Evolutionary conservation across 345 rosid species (phyloP), one percentile per base, ranked within the genome.

Genomic region (Corymbia maculata): DNA sequence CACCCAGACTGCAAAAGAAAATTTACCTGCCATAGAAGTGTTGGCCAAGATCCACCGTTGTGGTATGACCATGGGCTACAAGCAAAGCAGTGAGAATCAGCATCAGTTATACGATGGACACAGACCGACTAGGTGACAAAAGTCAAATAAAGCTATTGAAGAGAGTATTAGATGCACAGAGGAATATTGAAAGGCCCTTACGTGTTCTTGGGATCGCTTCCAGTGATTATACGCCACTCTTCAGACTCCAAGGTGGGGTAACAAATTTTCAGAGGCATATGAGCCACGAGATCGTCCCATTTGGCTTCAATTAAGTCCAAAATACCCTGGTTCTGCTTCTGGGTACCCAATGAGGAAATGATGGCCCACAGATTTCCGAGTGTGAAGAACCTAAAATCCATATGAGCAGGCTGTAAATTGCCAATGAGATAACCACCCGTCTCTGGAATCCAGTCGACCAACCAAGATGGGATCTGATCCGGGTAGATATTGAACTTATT

Each of bases 171-270:
- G 82, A 36, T 1, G 7, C 49, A 1, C 36, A 75, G 36, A 5
- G 26, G 47, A 75, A 36, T 75, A 75, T 9, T 36, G 57, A 22
- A 85, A 66, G 70, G 87, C 87, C 82, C 94, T 94, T 86, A 97
- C 99, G 98, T 98, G 92, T 98, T 98, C 96, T 97, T 98, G 26
- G 99, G 99, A 92, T 98, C 99, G 86, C 99, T 93, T 80, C 99
- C 99, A 1, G 99, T 98, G 90, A 98, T 95, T 55, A 98, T 95
- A 82, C 95, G 95, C 99, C 99, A 97, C 86, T 98, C 99, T 3
- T 97, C 99, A 10, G 91, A 93, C 91, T 97, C 98, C 32, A 98
- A 89, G 90, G 99, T 96, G 3, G 99, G 99, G 92, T 94, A 95
- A 90, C 98, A 94, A 68, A 98, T 97, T 93, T 98, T 97, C 36